Evolutionary conservation across 768 basidiomycete species (phyloP), one percentile per base, ranked within the genome.

Genomic region (Postia placenta): DNA sequence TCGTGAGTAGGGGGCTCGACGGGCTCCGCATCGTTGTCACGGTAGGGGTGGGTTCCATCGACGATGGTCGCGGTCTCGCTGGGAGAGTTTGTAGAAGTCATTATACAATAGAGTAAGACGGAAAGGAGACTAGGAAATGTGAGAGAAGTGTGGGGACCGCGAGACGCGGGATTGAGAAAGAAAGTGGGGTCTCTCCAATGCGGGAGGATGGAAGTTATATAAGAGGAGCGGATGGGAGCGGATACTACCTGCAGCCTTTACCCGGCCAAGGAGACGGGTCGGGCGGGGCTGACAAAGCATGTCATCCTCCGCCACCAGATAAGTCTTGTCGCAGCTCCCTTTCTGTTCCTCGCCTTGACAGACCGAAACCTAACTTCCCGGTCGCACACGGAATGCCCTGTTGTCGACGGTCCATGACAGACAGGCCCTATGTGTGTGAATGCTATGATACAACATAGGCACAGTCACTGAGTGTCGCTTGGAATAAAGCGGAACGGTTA

Each of bases 1-100:
- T 57, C 49, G 45, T 64, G 62, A 19, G 57, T 55, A 19, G 12
- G 30, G 3, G 45, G 45, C 33, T 33, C 15, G 14, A 26, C 4
- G 3, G 24, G 24, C 17, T 45, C 45, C 5, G 27, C 17, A 4
- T 30, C 45, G 3, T 17, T 30, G 3, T 19, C 17, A 12, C 45
- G 45, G 33, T 35, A 45, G n/a, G 28, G 11, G 33, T 28, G 33
- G 15, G 25, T n/a, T n/a, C 36, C 45, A n/a, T 45, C 33, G 45
- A 45, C 45, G 45, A 45, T 30, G 33, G 45, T 45, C 3, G 45
- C 19, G 5, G 45, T 45, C 45, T 45, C 45, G 45, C 45, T 45
- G n/a, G 28, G 45, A 17, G 45, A 25, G 4, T 23, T 23, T 6
- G 45, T 33, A 20, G 27, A 20, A 45, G 30, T 19, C 45, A 45